Percentiles rank a stretch among this genome's conserved stretches.
These are phyloP conservation scores for Trichosporon ovoides DNA, from an alignment of 1,284 basidiomycete species.

Conservation along the genomic window DNA sequence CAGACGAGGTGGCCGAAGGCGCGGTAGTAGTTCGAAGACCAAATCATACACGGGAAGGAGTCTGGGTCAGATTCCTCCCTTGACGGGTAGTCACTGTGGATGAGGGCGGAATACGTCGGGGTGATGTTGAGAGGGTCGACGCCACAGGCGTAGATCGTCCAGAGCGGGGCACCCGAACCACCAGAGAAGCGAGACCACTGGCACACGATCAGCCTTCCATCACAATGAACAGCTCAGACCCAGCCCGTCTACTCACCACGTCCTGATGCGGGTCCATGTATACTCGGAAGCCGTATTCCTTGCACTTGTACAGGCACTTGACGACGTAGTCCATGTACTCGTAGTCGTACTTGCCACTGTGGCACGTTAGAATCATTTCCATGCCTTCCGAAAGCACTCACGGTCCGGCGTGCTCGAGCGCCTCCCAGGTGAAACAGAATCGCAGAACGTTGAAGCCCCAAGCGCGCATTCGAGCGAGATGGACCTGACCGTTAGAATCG, in stretches of 20 bases:
- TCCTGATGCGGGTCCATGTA: slow-evolving; percentile 98
- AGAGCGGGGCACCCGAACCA: slow-evolving; percentile 91
- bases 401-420: slow-evolving; percentile 88
- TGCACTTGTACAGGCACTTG: slow-evolving; percentile 78
- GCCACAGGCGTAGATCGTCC: slow-evolving; percentile 89
- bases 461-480: slow-evolving; percentile 72
- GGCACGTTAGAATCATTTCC: background rate
- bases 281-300: slow-evolving; percentile 88
- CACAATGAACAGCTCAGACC: background rate
- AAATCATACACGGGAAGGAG: slow-evolving; percentile 83
- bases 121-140: slow-evolving; percentile 81
- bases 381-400: slow-evolving; percentile 54
- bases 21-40: slow-evolving; percentile 92
- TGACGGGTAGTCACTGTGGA: slow-evolving; percentile 82
- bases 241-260: slow-evolving; percentile 63
- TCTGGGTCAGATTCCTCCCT: slow-evolving; percentile 59
- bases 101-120: slow-evolving; percentile 73
- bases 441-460: slow-evolving; percentile 96
- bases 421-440: slow-evolving; percentile 91
- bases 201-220: background rate
- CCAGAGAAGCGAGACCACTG: slow-evolving; percentile 97
- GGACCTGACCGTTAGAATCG: slow-evolving; percentile 58
- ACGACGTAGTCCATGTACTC: slow-evolving; percentile 92
- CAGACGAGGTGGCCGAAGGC: slow-evolving; percentile 83
- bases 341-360: slow-evolving; percentile 79